Conservation (phyloP, 2,329 filamentous ascomycete species). For the Fusarium succisae region DNA sequence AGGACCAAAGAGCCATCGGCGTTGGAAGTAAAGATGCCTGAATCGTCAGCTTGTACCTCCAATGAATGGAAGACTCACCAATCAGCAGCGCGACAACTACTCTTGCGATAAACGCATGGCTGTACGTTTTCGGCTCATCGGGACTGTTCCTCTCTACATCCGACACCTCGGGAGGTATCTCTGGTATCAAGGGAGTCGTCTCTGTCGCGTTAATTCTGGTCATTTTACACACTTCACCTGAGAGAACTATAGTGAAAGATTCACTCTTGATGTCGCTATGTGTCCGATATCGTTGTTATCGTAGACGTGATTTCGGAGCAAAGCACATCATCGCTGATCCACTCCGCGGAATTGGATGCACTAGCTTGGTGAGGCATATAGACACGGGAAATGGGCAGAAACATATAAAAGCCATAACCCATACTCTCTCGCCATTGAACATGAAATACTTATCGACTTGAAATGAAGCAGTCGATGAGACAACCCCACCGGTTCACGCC, state of each 20-base stretch:
- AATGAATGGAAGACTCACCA: accelerated
- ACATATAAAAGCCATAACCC: background rate
- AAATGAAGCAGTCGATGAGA: no score
- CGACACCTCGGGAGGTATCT: background rate
- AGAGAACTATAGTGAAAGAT: background rate
- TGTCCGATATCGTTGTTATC: background rate
- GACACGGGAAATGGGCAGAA: background rate
- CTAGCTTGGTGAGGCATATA: background rate
- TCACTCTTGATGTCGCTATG: background rate
- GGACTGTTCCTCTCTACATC: background rate
- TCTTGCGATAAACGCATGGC: background rate
- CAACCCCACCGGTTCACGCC: background rate
- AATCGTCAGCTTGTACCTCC: accelerated
- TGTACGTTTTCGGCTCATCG: background rate
- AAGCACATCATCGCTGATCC: background rate
- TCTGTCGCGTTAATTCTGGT: background rate
- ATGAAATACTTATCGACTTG: background rate
- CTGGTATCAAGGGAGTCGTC: background rate
- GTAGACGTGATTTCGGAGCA: background rate
- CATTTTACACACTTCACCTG: accelerated
- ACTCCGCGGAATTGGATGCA: background rate
- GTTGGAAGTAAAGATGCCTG: conserved; percentile 67
- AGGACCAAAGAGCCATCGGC: conserved; percentile 72
- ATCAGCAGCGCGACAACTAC: background rate
- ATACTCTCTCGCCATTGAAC: accelerated